Base-by-base conservation (phyloP, 106 monocot genomes). In the Ottelia alismoides region DNA sequence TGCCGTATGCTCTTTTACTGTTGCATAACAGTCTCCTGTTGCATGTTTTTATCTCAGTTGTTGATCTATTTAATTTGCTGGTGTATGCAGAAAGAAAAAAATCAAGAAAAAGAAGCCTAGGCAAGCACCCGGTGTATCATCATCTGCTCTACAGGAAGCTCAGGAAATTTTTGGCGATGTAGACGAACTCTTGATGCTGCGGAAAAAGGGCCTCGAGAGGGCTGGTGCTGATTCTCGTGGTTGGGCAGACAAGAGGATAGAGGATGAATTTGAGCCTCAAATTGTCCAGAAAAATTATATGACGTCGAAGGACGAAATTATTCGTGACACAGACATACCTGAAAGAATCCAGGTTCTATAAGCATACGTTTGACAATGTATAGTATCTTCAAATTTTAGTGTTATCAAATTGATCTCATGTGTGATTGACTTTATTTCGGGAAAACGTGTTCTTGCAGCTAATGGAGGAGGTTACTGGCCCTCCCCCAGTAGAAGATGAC, bases 131-230 rank as follows among this genome's bases (percentile, higher is more conserved):
- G 98, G 98, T 30, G 85, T 89, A 30, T 90, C 85, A 31, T 98
- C 98, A 22, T 78, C 81, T 54, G 90, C 98, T 47, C 31, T 90
- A 20, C 89, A 90, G 55, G 98, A 98, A 77, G 98, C 98, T 51
- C 85, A 86, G 43, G 85, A 98, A 31, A 98, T 98, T 77, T 98
- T 98, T 68, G 98, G 89, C 43, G 98, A 90, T 73, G 85, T 86
- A 50, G 90, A 98, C 28, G 98, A 98, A 58, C 73, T 90, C 1
- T 50, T 98, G 20, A 50, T 30, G 51, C 63, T 61, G 11, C 75
- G 96, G 7, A 86, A 98, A 56, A 72, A 80, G 60, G 81, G 65
- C 19, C 70, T 84, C 51, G 66, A 64, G 17, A 71, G 55, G 29
- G 69, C 56, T 49, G 67, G 57, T 62, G 56, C 45, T 56, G 72